Percentiles rank a stretch among this genome's conserved stretches.
These are phyloP conservation scores for Neckera pumila DNA, from an alignment of 225 moss, liverwort and hornwort genomes.

Conservation along the genomic window DNA sequence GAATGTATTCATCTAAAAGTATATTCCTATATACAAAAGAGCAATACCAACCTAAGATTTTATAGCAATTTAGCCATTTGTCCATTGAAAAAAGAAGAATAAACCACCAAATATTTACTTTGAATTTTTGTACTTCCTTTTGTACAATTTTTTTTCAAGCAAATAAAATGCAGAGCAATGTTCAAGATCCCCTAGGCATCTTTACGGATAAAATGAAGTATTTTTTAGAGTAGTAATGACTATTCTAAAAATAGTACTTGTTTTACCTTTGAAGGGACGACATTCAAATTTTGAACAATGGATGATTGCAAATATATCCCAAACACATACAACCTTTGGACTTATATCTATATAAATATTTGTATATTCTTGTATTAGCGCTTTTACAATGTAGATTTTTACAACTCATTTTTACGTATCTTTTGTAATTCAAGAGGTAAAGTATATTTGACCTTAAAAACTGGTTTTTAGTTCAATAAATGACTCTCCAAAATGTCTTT, in stretches of 20 bases:
- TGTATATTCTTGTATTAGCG: too few species aligned
- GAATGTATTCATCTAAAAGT: not conserved
- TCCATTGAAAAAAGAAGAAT: not conserved
- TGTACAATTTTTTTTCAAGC: not conserved
- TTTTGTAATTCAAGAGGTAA: too few species aligned
- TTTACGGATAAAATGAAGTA: too few species aligned
- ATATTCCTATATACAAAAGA: not conserved
- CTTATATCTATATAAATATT: too few species aligned
- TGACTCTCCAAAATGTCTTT: too few species aligned
- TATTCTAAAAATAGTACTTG: accelerated
- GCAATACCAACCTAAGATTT: not conserved
- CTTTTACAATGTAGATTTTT: too few species aligned
- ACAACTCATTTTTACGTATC: too few species aligned
- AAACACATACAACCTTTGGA: too few species aligned
- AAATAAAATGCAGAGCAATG: not conserved
- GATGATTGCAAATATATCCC: too few species aligned
- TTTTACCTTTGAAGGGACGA: not conserved
- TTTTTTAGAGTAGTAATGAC: not conserved
- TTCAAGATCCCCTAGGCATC: accelerated
- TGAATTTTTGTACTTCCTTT: not conserved
- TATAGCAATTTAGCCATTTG: not conserved
- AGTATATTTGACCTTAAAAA: too few species aligned
- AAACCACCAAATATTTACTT: accelerated
- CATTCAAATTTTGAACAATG: too few species aligned
- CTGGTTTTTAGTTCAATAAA: too few species aligned